Conservation (phyloP, 2,329 filamentous ascomycete genomes). For the Lachnellula hyalina region DNA sequence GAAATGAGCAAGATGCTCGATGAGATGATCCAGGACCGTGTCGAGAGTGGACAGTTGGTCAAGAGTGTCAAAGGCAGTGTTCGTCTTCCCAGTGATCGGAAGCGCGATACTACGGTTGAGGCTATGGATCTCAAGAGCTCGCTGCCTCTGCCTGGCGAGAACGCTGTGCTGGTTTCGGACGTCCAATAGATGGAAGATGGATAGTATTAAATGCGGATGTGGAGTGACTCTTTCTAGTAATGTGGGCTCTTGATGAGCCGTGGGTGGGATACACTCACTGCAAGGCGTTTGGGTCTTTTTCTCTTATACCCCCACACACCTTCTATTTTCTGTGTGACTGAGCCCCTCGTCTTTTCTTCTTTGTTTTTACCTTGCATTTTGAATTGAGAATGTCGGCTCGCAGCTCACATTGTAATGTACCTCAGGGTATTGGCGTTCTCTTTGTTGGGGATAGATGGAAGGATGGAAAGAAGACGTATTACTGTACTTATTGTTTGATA, state of each 20-base stretch:
- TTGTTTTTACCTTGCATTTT: not conserved
- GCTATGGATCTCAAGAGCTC: slow-evolving; percentile 12
- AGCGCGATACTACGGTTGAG: slow-evolving; percentile 17
- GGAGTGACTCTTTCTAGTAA: not conserved
- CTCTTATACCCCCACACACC: slow-evolving; percentile 20
- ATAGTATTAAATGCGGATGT: slow-evolving; percentile 4
- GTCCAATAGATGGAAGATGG: slow-evolving; percentile 1
- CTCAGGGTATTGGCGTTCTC: not conserved
- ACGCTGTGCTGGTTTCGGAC: slow-evolving; percentile 10
- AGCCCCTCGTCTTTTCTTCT: not conserved
- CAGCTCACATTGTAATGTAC: not conserved
- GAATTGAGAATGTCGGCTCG: not conserved
- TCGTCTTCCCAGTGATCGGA: slow-evolving; percentile 47
- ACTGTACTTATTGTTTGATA: not conserved
- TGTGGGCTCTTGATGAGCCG: not conserved
- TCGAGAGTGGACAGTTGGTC: slow-evolving; percentile 68
- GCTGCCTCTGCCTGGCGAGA: slow-evolving; percentile 8
- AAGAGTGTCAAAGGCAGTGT: slow-evolving; percentile 64
- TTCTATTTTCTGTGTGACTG: slow-evolving; percentile 14
- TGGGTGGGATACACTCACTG: not conserved
- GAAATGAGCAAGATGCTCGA: slow-evolving; percentile 92
- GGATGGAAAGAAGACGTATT: no score
- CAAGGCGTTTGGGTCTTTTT: slow-evolving; percentile 9
- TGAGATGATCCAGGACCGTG: slow-evolving; percentile 90
- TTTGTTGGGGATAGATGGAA: not conserved